These are phyloP conservation scores for Xylaria sp. DNA, from an alignment of 2,329 filamentous ascomycete species.

Conservation along the genomic window DNA sequence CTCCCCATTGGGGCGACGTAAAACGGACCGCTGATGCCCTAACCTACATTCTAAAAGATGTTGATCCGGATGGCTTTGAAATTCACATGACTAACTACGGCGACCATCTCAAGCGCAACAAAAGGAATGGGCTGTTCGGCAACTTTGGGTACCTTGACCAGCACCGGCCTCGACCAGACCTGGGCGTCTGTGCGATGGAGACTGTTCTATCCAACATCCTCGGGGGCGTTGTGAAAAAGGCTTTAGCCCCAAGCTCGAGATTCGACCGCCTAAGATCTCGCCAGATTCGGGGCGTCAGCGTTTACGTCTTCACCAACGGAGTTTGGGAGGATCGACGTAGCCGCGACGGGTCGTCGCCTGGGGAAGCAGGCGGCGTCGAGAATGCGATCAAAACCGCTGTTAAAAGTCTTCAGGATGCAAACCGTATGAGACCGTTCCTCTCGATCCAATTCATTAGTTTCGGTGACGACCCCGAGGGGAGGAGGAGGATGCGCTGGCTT, in stretches of 20 bases:
- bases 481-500: slow-evolving; percentile 2
- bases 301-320: slow-evolving; percentile 25
- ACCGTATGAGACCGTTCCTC: neutral
- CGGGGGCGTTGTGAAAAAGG: neutral
- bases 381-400: slow-evolving; percentile 14
- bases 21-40: slow-evolving; percentile 9
- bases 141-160: neutral
- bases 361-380: slow-evolving; percentile 20
- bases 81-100: slow-evolving; percentile 12
- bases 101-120: neutral
- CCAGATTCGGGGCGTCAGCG: slow-evolving; percentile 1
- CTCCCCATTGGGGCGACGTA: neutral
- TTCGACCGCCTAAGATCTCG: neutral
- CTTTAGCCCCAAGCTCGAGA: neutral
- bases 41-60: slow-evolving; percentile 10
- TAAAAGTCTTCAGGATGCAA: neutral
- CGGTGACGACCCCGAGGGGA: neutral
- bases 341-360: neutral
- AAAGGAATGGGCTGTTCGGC: neutral
- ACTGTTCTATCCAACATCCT: slow-evolving; percentile 6
- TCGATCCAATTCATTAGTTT: slow-evolving; percentile 24
- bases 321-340: slow-evolving; percentile 9
- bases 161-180: neutral
- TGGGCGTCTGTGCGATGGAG: slow-evolving; percentile 6
- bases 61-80: slow-evolving; percentile 22